These are phyloP conservation scores for Micractinium conductrix DNA, from an alignment of 139 green algal species.

Conservation along the genomic window DNA sequence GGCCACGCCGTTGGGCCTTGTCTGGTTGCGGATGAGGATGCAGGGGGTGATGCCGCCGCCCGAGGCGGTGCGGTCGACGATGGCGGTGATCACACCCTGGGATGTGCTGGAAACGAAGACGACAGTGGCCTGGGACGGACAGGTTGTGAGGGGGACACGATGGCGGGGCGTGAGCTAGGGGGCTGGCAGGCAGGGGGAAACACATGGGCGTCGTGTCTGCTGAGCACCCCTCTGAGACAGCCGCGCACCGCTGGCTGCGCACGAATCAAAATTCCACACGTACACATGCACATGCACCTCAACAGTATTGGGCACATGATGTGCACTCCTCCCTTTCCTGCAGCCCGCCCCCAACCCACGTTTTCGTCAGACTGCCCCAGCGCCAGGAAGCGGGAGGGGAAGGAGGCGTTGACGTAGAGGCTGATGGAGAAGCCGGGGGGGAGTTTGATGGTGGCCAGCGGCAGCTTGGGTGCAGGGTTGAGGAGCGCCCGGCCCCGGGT, in stretches of 20 bases:
- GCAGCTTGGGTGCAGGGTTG: not conserved
- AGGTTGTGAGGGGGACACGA: too few relatives aligned
- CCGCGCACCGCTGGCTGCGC: too few relatives aligned
- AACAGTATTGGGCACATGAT: too few relatives aligned
- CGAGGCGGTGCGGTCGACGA: not conserved
- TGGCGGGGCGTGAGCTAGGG: too few relatives aligned
- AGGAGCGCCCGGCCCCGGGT: too few relatives aligned
- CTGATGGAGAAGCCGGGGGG: conserved; percentile 21
- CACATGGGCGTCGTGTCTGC: too few relatives aligned
- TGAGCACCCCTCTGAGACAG: too few relatives aligned
- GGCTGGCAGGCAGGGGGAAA: too few relatives aligned
- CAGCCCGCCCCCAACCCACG: too few relatives aligned
- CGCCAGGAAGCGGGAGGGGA: conserved; percentile 20
- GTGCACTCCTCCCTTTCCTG: too few relatives aligned
- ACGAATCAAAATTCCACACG: too few relatives aligned
- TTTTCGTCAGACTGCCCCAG: not conserved
- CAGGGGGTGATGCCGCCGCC: not conserved
- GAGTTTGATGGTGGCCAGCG: not conserved
- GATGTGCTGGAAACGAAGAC: conserved; percentile 13
- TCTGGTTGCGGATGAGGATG: conserved; percentile 11
- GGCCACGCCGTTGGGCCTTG: conserved; percentile 37
- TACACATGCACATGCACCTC: too few relatives aligned
- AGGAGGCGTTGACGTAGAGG: not conserved
- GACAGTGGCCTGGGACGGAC: conserved; percentile 15
- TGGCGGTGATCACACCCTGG: not conserved